Conservation (phyloP, 129 eudicot genomes). For the Mikania micrantha region DNA sequence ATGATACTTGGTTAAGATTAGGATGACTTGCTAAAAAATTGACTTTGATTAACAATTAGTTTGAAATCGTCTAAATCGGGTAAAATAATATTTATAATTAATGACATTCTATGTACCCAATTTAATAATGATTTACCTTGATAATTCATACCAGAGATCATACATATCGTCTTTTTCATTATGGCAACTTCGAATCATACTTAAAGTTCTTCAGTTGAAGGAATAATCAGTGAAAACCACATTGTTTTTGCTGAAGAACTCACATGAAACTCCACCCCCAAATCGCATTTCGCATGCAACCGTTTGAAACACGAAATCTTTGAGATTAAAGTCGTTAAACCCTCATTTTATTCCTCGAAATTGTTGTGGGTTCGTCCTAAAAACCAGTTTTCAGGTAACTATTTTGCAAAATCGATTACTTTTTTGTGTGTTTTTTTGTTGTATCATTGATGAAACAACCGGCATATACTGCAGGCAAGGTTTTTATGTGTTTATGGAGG, state of each 20-base stretch:
- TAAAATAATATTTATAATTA: background rate
- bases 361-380: constrained; percentile 20
- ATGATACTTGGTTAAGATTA: too few relatives aligned
- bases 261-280: constrained; percentile 11
- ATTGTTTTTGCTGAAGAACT: constrained; percentile 21
- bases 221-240: constrained; percentile 24
- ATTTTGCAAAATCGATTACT: constrained; percentile 7
- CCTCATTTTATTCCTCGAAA: constrained; percentile 18
- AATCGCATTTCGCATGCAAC: constrained; percentile 17
- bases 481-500: background rate
- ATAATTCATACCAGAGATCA: constrained; percentile 9
- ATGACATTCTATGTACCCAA: background rate
- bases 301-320: constrained; percentile 22
- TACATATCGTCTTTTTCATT: constrained; percentile 9
- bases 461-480: constrained; percentile 5
- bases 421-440: constrained; percentile 11
- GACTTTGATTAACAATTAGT: background rate
- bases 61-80: background rate
- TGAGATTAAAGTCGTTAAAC: constrained; percentile 27
- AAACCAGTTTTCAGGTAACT: constrained; percentile 24
- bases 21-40: too few relatives aligned
- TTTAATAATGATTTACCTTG: constrained; percentile 2
- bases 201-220: constrained; percentile 16
- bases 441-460: background rate
- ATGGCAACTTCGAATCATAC: background rate